Evolutionary conservation across 2,329 filamentous ascomycete genomes (phyloP).

Genomic region (Biscogniauxia marginata): DNA sequence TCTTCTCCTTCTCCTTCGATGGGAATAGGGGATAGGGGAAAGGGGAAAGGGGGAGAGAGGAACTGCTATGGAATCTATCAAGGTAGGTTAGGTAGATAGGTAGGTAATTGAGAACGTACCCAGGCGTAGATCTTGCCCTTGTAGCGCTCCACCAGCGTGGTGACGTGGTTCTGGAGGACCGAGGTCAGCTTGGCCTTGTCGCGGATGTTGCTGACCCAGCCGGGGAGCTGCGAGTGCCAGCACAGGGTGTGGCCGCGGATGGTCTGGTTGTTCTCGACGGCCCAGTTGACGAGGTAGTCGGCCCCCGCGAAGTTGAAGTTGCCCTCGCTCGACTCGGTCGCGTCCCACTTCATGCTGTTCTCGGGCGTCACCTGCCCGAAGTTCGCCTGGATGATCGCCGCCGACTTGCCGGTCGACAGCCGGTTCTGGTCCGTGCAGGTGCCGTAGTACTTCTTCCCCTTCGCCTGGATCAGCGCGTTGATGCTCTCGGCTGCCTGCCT

Average conservation of each 20-base stretch:
- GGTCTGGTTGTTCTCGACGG: conserved; percentile 52
- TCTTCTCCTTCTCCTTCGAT: neutral
- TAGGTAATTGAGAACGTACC: conserved; percentile 23
- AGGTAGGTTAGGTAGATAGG: conserved; percentile 35
- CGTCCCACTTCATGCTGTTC: conserved; percentile 71
- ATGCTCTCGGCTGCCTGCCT: conserved; percentile 48
- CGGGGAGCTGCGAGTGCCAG: conserved; percentile 61
- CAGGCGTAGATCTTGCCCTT: conserved; percentile 56
- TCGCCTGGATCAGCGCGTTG: conserved; percentile 55
- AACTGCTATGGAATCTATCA: no score
- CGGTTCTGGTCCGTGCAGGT: conserved; percentile 53
- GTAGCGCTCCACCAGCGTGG: conserved; percentile 55
- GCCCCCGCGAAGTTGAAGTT: conserved; percentile 55
- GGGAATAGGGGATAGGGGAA: conserved; percentile 28
- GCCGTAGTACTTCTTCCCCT: conserved; percentile 67
- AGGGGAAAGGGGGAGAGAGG: neutral
- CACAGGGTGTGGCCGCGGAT: conserved; percentile 66
- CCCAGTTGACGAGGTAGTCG: conserved; percentile 61
- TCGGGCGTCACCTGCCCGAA: conserved; percentile 67
- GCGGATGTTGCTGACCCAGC: conserved; percentile 53
- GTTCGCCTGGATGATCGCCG: conserved; percentile 57
- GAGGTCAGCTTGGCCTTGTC: conserved; percentile 43
- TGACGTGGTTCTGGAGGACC: conserved; percentile 61
- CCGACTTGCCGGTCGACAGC: conserved; percentile 48
- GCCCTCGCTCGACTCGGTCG: conserved; percentile 39